A percentile compares a stretch with the other conserved stretches of the same genome.
Conservation (phyloP, 1,284 basidiomycete genomes). For the Irpex lacteus region DNA sequence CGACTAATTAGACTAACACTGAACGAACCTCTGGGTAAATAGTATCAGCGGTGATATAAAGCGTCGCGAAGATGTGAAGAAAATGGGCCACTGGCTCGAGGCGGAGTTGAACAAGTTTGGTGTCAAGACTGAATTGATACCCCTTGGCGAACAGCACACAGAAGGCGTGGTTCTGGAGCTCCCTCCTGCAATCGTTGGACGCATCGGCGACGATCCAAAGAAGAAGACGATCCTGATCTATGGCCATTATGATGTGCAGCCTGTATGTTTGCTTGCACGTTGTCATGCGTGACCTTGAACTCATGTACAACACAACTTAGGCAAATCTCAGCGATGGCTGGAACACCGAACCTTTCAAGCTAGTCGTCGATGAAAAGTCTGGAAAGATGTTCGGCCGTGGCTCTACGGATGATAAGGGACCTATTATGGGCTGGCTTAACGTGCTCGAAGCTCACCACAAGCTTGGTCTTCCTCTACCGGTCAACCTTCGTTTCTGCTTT, state of each 20-base stretch:
- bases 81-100: constrained; percentile 83
- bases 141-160: constrained; percentile 81
- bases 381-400: constrained; percentile 87
- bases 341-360: constrained; percentile 88
- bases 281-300: constrained; percentile 2
- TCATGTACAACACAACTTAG: constrained; percentile 27
- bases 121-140: constrained; percentile 69
- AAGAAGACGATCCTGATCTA: constrained; percentile 95
- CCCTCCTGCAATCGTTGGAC: constrained; percentile 87
- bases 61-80: constrained; percentile 73
- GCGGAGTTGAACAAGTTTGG: constrained; percentile 71
- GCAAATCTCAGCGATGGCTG: constrained; percentile 83
- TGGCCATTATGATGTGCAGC: constrained; percentile 88
- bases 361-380: constrained; percentile 66
- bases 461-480: constrained; percentile 78
- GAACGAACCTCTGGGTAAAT: constrained; percentile 4
- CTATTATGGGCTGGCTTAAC: constrained; percentile 93
- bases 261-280: constrained; percentile 41
- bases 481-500: constrained; percentile 94
- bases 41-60: constrained; percentile 69
- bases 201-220: constrained; percentile 77
- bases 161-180: constrained; percentile 79
- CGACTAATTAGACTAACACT: not conserved
- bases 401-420: constrained; percentile 92
- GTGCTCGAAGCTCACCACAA: constrained; percentile 86